Evolutionary conservation across 2,329 filamentous ascomycete genomes (phyloP).

Genomic region (Claviceps citrina): DNA sequence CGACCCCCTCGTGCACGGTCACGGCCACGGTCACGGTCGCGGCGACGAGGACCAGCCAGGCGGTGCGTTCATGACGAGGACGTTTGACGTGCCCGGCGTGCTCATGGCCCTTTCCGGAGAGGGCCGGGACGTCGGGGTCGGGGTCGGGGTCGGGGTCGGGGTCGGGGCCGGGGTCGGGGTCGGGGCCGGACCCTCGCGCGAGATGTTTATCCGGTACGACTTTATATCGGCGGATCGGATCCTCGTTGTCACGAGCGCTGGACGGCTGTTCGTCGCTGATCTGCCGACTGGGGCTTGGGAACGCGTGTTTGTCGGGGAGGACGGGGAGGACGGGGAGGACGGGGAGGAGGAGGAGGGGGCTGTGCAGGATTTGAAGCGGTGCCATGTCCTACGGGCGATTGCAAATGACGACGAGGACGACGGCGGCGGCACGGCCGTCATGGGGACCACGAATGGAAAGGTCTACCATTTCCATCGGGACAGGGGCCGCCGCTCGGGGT

Average conservation of each 20-base stretch:
- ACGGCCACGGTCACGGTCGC: too few species aligned
- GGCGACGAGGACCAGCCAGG: conserved; percentile 1
- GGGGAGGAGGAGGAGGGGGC: conserved; percentile 13
- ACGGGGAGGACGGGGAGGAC: conserved; percentile 16
- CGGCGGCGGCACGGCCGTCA: conserved; percentile 24
- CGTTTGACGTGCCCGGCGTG: conserved; percentile 21
- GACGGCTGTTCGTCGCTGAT: conserved; percentile 37
- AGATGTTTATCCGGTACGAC: conserved; percentile 45
- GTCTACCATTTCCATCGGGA: conserved; percentile 27
- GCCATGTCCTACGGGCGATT: conserved; percentile 31
- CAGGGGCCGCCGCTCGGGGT: neutral
- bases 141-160: neutral
- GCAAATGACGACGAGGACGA: too few species aligned
- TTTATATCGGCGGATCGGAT: conserved; percentile 40
- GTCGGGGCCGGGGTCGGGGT: conserved; percentile 1
- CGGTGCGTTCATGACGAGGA: conserved; percentile 9
- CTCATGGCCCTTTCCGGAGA: conserved; percentile 9
- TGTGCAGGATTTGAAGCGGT: conserved; percentile 26
- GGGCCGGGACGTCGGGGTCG: neutral
- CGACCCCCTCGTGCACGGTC: too few species aligned
- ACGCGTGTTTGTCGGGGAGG: conserved; percentile 21
- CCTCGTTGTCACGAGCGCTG: conserved; percentile 44
- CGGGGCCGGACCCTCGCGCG: conserved; percentile 12
- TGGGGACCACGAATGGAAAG: conserved; percentile 34
- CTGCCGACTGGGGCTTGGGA: conserved; percentile 26